Percentiles rank a stretch among this genome's conserved stretches.
Evolutionary conservation across 805 yeast species (phyloP).

Genomic region (Komagataella pseudopastoris): DNA sequence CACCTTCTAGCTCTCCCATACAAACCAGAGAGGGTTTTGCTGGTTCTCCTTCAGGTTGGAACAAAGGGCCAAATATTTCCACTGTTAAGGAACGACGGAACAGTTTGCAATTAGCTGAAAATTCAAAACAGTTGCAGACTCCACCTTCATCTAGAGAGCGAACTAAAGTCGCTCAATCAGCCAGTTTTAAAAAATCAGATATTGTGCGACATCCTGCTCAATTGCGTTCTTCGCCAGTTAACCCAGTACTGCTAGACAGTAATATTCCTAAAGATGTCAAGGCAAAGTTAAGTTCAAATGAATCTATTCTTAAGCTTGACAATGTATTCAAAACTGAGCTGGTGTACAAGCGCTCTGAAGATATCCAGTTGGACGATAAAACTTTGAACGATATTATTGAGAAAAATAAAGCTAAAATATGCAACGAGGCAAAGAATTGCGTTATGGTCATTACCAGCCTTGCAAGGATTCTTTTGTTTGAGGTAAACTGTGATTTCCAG

Average conservation of each 20-base stretch:
- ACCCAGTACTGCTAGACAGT: neutral
- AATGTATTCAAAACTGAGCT: conserved; percentile 19
- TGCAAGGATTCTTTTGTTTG: conserved; percentile 21
- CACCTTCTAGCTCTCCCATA: neutral
- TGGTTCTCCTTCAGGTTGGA: neutral
- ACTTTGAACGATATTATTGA: conserved; percentile 15
- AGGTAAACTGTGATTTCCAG: conserved; percentile 16
- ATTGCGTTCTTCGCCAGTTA: neutral
- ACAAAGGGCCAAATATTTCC: neutral
- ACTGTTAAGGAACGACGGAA: conserved; percentile 9
- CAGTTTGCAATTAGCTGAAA: conserved; percentile 14
- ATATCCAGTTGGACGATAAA: conserved; percentile 17
- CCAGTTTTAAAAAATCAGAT: neutral
- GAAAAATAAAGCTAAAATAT: conserved; percentile 15
- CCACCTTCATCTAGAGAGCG: conserved; percentile 4
- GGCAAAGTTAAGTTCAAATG: conserved; percentile 15
- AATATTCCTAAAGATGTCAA: conserved; percentile 16
- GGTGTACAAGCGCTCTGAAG: conserved; percentile 9
- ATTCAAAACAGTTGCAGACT: conserved; percentile 9
- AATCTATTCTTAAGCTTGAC: conserved; percentile 18
- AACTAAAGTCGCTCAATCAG: neutral
- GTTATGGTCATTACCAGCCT: conserved; percentile 19
- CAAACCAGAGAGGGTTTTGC: neutral
- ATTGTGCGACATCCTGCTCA: neutral
- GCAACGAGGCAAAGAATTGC: conserved; percentile 17